Evolutionary conservation across 2,329 filamentous ascomycete species (phyloP).

Genomic region (Penicillium oxalicum): DNA sequence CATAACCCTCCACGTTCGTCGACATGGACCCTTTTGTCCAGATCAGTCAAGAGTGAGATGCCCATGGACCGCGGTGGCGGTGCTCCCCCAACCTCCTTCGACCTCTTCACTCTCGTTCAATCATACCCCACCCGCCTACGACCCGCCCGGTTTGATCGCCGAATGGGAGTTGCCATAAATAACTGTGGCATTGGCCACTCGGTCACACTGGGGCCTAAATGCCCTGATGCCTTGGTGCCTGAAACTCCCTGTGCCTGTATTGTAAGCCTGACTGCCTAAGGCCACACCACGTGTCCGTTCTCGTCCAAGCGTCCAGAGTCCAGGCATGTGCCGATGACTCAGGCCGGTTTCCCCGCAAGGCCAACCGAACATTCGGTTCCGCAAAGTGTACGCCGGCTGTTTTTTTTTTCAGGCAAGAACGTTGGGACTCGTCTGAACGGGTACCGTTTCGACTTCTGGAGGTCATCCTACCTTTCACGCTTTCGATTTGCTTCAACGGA

Average conservation of each 20-base stretch:
- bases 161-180: slow-evolving; percentile 10
- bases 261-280: too few species aligned
- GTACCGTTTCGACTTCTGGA: too few species aligned
- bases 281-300: too few species aligned
- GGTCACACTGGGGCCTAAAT: too few species aligned
- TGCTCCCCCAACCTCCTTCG: slow-evolving; percentile 14
- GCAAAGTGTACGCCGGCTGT: neutral
- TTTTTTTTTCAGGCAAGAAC: too few species aligned
- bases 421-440: too few species aligned
- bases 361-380: too few species aligned
- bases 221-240: too few species aligned
- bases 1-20: slow-evolving; percentile 15
- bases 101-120: neutral
- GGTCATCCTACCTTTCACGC: neutral
- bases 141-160: slow-evolving; percentile 12
- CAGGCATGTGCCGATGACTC: slow-evolving; percentile 14
- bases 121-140: too few species aligned
- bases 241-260: too few species aligned
- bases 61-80: slow-evolving; percentile 15
- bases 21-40: slow-evolving; percentile 14
- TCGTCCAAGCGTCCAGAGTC: neutral
- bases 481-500: neutral
- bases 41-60: slow-evolving; percentile 10
- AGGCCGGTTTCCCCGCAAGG: slow-evolving; percentile 4
- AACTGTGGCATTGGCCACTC: neutral